These are phyloP conservation scores for Coprinopsis cinerea DNA, from an alignment of 768 basidiomycete genomes.

Conservation along the genomic window DNA sequence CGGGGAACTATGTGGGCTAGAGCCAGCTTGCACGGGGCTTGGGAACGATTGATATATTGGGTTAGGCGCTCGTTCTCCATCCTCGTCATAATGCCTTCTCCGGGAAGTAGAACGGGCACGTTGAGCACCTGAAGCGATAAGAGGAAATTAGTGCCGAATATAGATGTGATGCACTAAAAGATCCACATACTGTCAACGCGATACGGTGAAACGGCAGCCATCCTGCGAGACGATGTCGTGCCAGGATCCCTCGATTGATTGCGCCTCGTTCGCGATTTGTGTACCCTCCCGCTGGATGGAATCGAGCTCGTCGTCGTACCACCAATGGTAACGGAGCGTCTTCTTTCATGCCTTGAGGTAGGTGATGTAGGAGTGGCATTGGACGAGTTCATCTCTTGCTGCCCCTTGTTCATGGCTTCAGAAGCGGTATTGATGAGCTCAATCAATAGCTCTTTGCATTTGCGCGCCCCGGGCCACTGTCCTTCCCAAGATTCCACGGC, in stretches of 20 bases:
- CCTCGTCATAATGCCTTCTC: slow-evolving; percentile 65
- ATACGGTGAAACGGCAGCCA: slow-evolving; percentile 58
- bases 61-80: slow-evolving; percentile 35
- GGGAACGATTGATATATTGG: slow-evolving; percentile 52
- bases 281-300: slow-evolving; percentile 31
- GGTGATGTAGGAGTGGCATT: slow-evolving; percentile 19
- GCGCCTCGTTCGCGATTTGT: slow-evolving; percentile 47
- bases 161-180: not conserved
- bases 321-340: slow-evolving; percentile 51
- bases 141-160: slow-evolving; percentile 1
- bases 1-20: slow-evolving; percentile 72
- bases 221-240: slow-evolving; percentile 41
- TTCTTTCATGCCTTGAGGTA: slow-evolving; percentile 41
- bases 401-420: slow-evolving; percentile 51
- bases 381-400: slow-evolving; percentile 14
- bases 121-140: slow-evolving; percentile 46
- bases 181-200: slow-evolving; percentile 57
- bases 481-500: slow-evolving; percentile 81
- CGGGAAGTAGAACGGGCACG: slow-evolving; percentile 74
- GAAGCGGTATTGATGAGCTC: slow-evolving; percentile 66
- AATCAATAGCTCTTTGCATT: slow-evolving; percentile 75
- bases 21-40: slow-evolving; percentile 36
- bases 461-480: slow-evolving; percentile 81
- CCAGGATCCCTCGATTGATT: slow-evolving; percentile 57
- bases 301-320: slow-evolving; percentile 31